Evolutionary conservation across 306 rosid species (phyloP).

Genomic region (Sindora glabra): DNA sequence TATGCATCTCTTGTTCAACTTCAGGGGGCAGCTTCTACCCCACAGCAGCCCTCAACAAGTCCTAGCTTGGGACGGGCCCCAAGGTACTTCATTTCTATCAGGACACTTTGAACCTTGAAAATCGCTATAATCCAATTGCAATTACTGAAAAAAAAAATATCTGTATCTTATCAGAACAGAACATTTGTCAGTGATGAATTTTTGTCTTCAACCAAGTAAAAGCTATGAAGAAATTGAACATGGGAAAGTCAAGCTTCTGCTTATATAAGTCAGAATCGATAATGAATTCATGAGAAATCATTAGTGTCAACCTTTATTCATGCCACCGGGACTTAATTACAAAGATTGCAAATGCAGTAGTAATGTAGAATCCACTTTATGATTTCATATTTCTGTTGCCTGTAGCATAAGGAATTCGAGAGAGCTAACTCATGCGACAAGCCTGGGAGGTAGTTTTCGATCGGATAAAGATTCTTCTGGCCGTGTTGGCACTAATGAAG

Average conservation of each 20-base stretch:
- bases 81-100: constrained; percentile 41
- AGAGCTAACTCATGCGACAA: constrained; percentile 61
- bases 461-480: constrained; percentile 82
- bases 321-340: too few species aligned
- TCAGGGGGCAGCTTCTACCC: constrained; percentile 63
- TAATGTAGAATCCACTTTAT: neutral
- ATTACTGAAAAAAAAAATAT: too few species aligned
- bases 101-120: neutral
- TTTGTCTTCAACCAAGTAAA: too few species aligned
- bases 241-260: too few species aligned
- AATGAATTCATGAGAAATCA: too few species aligned
- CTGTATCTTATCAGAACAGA: too few species aligned
- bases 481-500: constrained; percentile 46
- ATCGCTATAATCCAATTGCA: too few species aligned
- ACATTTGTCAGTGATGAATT: too few species aligned
- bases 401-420: constrained; percentile 59
- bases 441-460: constrained; percentile 79
- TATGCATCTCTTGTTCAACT: constrained; percentile 80
- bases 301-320: too few species aligned
- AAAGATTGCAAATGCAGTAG: too few species aligned
- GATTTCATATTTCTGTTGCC: neutral
- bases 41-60: constrained; percentile 44
- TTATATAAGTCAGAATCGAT: too few species aligned
- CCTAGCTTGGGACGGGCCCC: constrained; percentile 48
- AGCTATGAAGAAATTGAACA: too few species aligned